Percentiles rank a stretch among this genome's conserved stretches.
Conservation (phyloP, 1,284 basidiomycete genomes). For the Tylopilus orsonianus region DNA sequence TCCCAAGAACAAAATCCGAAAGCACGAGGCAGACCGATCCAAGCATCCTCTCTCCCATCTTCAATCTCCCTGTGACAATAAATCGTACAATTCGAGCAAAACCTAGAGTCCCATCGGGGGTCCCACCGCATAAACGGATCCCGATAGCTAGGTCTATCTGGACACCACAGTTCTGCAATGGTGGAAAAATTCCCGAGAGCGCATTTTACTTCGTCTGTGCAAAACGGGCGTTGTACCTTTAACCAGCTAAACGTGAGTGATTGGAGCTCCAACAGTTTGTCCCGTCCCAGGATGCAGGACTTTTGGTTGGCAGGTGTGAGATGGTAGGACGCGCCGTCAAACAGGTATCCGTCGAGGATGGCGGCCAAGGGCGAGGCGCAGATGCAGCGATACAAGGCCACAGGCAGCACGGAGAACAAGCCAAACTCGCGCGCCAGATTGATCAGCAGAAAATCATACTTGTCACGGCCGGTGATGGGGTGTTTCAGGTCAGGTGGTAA, state of each 20-base stretch:
- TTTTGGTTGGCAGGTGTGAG: constrained; percentile 27
- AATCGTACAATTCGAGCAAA: constrained; percentile 22
- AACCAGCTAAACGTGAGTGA: constrained; percentile 23
- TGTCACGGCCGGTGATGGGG: constrained; percentile 24
- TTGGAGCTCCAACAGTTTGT: constrained; percentile 25
- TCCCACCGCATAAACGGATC: constrained; percentile 29
- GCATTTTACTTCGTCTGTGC: constrained; percentile 22
- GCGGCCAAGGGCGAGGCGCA: constrained; percentile 19
- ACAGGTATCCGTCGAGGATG: constrained; percentile 28
- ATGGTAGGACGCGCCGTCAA: constrained; percentile 15
- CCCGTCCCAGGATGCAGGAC: constrained; percentile 28
- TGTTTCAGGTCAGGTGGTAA: constrained; percentile 21
- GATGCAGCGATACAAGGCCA: constrained; percentile 29
- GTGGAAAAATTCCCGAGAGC: constrained; percentile 23
- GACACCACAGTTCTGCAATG: constrained; percentile 23
- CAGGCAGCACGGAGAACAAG: constrained; percentile 24
- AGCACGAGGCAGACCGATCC: constrained; percentile 20
- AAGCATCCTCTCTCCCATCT: constrained; percentile 29
- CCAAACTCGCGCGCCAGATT: constrained; percentile 28
- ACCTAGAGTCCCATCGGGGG: constrained; percentile 25
- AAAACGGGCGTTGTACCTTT: constrained; percentile 16
- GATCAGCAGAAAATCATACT: constrained; percentile 29
- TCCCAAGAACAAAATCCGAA: constrained; percentile 26
- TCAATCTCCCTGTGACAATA: constrained; percentile 28
- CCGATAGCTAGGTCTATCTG: constrained; percentile 17